Percentiles rank a stretch among this genome's conserved stretches.
phyloP scores from a whole-genome alignment of 306 rosid species.

The Hippophae tibetana region DNA sequence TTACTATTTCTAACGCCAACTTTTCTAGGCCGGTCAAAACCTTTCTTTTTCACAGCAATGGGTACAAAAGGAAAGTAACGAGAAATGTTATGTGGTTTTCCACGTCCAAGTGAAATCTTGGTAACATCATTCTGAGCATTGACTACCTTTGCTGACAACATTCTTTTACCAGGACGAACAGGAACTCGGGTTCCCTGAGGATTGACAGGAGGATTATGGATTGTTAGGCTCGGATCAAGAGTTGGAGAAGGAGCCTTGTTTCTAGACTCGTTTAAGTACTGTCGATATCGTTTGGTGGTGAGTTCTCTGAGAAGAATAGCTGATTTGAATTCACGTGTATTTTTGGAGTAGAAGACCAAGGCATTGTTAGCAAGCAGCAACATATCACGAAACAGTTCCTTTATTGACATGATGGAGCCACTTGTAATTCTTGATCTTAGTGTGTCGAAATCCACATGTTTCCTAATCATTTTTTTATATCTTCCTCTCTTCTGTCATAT shows the following conservation, averaged over 20 bases:
- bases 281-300: constrained; percentile 33
- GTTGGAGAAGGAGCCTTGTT: constrained; percentile 17
- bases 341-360: constrained; percentile 61
- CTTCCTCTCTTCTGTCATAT: constrained; percentile 61
- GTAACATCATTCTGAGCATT: constrained; percentile 17
- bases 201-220: constrained; percentile 30
- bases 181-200: constrained; percentile 25
- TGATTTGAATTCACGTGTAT: constrained; percentile 54
- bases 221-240: constrained; percentile 15
- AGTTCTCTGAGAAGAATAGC: constrained; percentile 50
- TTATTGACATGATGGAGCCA: constrained; percentile 35
- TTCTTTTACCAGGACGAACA: constrained; percentile 27
- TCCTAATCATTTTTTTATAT: constrained; percentile 64
- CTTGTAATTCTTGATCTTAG: constrained; percentile 52
- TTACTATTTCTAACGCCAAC: neutral
- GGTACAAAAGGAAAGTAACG: constrained; percentile 22
- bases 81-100: constrained; percentile 17
- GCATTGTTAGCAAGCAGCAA: constrained; percentile 64
- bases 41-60: constrained; percentile 29
- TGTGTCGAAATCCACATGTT: constrained; percentile 73
- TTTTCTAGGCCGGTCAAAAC: constrained; percentile 12
- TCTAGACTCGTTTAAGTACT: constrained; percentile 19
- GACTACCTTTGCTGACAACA: constrained; percentile 22
- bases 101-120: constrained; percentile 30
- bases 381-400: constrained; percentile 62